Evolutionary conservation across 108 stramenopile genomes (phyloP).

Genomic region (Nitzschia putrida): DNA sequence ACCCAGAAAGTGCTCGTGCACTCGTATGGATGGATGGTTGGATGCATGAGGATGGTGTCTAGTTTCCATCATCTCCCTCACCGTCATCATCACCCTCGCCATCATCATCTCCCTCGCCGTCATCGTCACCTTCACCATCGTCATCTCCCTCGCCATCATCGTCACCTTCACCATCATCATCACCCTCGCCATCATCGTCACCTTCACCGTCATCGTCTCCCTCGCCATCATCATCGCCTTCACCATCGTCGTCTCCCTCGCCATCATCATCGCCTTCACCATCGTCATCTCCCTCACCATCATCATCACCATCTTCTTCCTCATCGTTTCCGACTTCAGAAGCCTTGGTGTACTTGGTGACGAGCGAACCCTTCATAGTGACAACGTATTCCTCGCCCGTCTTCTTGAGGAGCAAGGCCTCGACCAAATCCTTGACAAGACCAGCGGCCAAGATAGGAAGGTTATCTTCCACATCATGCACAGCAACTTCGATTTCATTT

Average conservation of each 20-base stretch:
- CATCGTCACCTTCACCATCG: not conserved
- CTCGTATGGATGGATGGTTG: no score
- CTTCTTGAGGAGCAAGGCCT: not conserved
- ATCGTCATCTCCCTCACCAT: not conserved
- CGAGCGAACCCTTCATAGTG: not conserved
- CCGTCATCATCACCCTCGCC: no score
- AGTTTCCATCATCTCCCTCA: no score
- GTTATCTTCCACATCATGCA: not conserved
- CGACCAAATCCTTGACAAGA: constrained; percentile 8
- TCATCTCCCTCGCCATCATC: not conserved
- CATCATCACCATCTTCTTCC: not conserved
- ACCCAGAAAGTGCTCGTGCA: no score
- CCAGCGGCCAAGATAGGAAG: constrained; percentile 1
- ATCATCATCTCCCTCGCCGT: no score
- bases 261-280: not conserved
- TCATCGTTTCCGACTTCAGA: not conserved
- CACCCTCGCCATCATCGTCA: not conserved
- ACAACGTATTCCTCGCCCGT: constrained; percentile 7
- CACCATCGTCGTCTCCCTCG: no score
- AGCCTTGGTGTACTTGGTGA: not conserved
- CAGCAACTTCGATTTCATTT: not conserved
- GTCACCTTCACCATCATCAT: not conserved
- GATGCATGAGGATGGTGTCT: no score
- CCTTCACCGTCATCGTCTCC: not conserved
- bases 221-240: not conserved